Evolutionary conservation across 2,329 filamentous ascomycete species (phyloP), one percentile per base, ranked within the genome.

Genomic region (Aspergillus japonicus): DNA sequence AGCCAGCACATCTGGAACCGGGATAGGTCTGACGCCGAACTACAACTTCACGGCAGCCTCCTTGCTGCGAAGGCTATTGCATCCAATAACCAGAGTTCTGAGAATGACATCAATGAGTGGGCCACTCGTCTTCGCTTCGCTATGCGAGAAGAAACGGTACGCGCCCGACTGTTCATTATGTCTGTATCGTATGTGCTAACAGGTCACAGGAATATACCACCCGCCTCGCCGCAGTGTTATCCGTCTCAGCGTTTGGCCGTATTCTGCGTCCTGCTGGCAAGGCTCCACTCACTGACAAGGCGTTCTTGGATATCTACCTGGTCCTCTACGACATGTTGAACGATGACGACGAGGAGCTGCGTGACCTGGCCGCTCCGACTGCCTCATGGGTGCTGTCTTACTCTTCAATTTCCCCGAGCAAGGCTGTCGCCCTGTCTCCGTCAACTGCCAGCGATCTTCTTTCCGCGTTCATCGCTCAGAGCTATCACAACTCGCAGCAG

Each of bases 261-360:
- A 69, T 92, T 26, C 85, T 72, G 47, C 68, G 66, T 49, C 64
- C 66, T 8, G 54, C 64, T 5, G 56, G 63, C 8, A 56, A 57
- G 55, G 60, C 57, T 44, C 69, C 69, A 51, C 50, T 66, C 44
- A 65, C 61, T 62, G 69, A 61, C 62, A 63, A 49, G 64, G 57
- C 63, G 14, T 77, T 85, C 35, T 73, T 91, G 1, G 78, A 84
- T 1, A 78, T 85, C 31, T 83, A 89, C 54, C 73, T 92, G 5
- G 80, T 88, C 3, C 78, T 94, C 1, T 93, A 95, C 74, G 88
- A 92, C 70, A 81, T 87, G 50, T 82, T 96, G 4, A 90, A 91
- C 70, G 95, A 98, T 71, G 94, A 98, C 71, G 94, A 98, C 70
- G 91, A 96, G 62, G 92, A 97, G 59, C 85, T 97, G 63, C 86